Evolutionary conservation across 1,284 basidiomycete species (phyloP), one percentile per base, ranked within the genome.

Genomic region (Ustilago loliicola): DNA sequence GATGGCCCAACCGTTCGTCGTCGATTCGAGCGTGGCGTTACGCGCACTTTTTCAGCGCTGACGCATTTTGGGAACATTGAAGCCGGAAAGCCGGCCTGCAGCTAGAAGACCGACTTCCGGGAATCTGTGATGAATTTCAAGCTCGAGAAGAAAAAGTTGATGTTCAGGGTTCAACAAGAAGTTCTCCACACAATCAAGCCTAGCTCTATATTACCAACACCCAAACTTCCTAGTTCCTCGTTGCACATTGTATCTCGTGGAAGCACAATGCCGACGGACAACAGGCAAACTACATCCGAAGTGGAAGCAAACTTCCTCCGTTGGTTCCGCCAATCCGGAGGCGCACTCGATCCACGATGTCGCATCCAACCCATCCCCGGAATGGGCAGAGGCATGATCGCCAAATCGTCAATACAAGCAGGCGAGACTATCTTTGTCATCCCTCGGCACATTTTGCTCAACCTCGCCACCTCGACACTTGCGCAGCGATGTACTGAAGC

Each of bases 391-490:
- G 93, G 93, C 25, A 91, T 90, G 4, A 83, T 93, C 42, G 94
- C 94, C 0, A 85, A 91, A 27, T 87, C 88, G 72, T 90, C 94
- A 83, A 91, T 96, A 71, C 89, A 91, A 55, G 93, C 92, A 88
- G 92, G 90, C 38, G 89, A 92, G 64, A 89, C 91, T 0, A 87
- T 99, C 9, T 98, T 98, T 87, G 90, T 91, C 2, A 91, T 98
- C 15, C 96, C 96, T 0, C 91, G 94, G 13, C 84, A 89, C 10
- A 84, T 95, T 50, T 91, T 94, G 1, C 89, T 99, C 23, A 94
- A 94, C 0, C 92, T 91, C 2, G 90, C 91, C 34, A 96, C 93
- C 0, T 94, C 92, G 0, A 77, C 87, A 0, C 89, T 97, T 2
- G 70, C 69, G 9, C 45, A 68, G 10, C 50, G 52, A 10, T 82